Base-by-base conservation (phyloP, 2,329 filamentous ascomycete genomes). In the Didymella lethalis region DNA sequence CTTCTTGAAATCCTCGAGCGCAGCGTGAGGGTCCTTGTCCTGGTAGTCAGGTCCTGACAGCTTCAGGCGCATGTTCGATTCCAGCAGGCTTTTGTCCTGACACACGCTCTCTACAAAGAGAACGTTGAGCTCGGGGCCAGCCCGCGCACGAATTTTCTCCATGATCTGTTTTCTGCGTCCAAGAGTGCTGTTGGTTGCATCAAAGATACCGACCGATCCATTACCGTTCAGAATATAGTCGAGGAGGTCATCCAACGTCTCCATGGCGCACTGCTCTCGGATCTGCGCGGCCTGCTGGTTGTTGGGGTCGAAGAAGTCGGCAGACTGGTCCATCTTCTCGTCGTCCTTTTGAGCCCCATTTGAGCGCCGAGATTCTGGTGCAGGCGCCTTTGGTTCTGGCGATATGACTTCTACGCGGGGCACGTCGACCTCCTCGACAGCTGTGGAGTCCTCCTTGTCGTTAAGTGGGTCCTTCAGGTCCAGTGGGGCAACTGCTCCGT, bases 11-110 rank as follows among this genome's bases (percentile, higher is more conserved):
- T 99, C 95, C 32, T 85, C 88, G 41, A 98, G 82, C 1, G 95
- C 93, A 72, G 90, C 88, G 54, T 87, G 80, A 0, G 95, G 94
- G 69, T 99, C 94, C 79, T 97, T 96, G 74, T 92, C 92, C 71
- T 90, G 92, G 81, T 99, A 99, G 77, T 99, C 95, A 0, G 95
- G 95, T 0, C 95, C 95, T 3, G 92, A 96, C 7, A 98, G 87
- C 82, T 98, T 98, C 62, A 98, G 82, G 28, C 94, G 92, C 93
- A 98, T 98, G 73, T 98, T 98, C 18, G 93, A 92, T 77, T 98
- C 93, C 36, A 98, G 83, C 26, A 98, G 82, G 65, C 87, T 87
- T 59, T 91, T 84, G 68, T 98, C 93, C 61, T 92, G 85, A 77
- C 95, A 99, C 51, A 96, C 90, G 70, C 92, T 97, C 80, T 99